Percentiles rank a stretch among this genome's conserved stretches.
Evolutionary conservation across 2,329 filamentous ascomycete species (phyloP).

Genomic region (Penicillium sp.): DNA sequence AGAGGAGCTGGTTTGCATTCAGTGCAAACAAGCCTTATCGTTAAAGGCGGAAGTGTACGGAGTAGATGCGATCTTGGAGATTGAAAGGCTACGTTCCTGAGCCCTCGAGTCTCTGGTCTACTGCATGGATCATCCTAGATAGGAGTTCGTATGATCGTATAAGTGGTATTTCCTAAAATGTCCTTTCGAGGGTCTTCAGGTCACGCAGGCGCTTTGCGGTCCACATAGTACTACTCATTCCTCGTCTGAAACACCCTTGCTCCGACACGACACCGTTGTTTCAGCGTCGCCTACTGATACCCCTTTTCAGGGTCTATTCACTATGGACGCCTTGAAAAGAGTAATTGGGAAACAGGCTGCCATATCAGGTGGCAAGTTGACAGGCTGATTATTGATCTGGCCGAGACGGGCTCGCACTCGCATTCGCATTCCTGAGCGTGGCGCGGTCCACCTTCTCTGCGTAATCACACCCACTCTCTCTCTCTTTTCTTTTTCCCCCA

Average conservation of each 20-base stretch:
- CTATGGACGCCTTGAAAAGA: neutral
- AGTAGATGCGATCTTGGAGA: neutral
- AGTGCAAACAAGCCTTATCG: slow-evolving; percentile 23
- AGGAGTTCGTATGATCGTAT: slow-evolving; percentile 1
- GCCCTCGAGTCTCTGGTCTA: neutral
- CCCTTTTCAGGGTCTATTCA: neutral
- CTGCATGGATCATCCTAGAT: neutral
- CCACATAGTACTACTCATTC: neutral
- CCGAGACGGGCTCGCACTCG: neutral
- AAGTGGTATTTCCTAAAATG: neutral
- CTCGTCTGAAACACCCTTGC: slow-evolving; percentile 2
- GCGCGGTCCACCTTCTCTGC: slow-evolving; percentile 12
- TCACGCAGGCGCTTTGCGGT: neutral
- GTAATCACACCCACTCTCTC: slow-evolving; percentile 18
- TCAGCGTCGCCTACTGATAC: slow-evolving; percentile 1
- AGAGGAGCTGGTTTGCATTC: slow-evolving; percentile 18
- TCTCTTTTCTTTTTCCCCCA: slow-evolving; percentile 7
- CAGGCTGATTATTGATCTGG: neutral
- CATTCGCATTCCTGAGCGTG: slow-evolving; percentile 20
- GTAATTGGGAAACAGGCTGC: slow-evolving; percentile 1
- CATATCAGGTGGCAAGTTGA: neutral
- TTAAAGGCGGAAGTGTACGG: neutral
- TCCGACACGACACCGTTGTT: slow-evolving; percentile 8
- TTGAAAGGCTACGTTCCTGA: neutral
- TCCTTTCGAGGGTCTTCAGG: neutral